Evolutionary conservation across 1,139 yeast species (phyloP).

Genomic region (Scheffersomyces lignicola): DNA sequence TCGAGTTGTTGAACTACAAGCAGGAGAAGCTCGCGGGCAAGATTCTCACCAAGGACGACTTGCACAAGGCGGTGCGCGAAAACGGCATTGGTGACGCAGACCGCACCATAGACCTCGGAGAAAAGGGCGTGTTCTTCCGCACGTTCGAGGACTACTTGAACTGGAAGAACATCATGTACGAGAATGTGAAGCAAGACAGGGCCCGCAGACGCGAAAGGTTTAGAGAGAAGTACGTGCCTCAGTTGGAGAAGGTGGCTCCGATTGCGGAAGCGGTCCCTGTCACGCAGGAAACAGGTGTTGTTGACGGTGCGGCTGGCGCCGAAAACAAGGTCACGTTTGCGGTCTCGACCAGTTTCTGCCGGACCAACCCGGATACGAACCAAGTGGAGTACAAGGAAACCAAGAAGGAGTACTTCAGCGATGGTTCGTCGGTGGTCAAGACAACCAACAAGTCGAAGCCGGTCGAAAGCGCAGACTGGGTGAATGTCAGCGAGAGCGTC

Average conservation of each 20-base stretch:
- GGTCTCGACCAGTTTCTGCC: slow-evolving; percentile 45
- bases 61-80: slow-evolving; percentile 23
- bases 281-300: slow-evolving; percentile 1
- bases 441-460: slow-evolving; percentile 42
- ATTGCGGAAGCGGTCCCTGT: background rate
- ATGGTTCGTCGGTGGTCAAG: slow-evolving; percentile 57
- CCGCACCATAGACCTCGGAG: slow-evolving; percentile 37
- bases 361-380: slow-evolving; percentile 53
- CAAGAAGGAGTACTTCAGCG: slow-evolving; percentile 56
- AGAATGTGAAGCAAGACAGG: slow-evolving; percentile 33
- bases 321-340: slow-evolving; percentile 50
- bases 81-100: slow-evolving; percentile 9
- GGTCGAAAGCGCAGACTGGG: slow-evolving; percentile 33
- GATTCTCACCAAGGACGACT: slow-evolving; percentile 55
- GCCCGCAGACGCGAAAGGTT: slow-evolving; percentile 15
- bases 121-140: slow-evolving; percentile 48
- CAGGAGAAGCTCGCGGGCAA: slow-evolving; percentile 22
- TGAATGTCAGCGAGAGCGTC: slow-evolving; percentile 24
- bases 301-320: slow-evolving; percentile 5
- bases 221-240: slow-evolving; percentile 7
- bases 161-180: slow-evolving; percentile 64
- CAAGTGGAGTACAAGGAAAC: slow-evolving; percentile 53
- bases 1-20: slow-evolving; percentile 31
- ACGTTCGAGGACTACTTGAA: slow-evolving; percentile 64
- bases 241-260: slow-evolving; percentile 5